phyloP scores from a whole-genome alignment of 352 stramenopile genomes.

The Phytophthora palmivora region DNA sequence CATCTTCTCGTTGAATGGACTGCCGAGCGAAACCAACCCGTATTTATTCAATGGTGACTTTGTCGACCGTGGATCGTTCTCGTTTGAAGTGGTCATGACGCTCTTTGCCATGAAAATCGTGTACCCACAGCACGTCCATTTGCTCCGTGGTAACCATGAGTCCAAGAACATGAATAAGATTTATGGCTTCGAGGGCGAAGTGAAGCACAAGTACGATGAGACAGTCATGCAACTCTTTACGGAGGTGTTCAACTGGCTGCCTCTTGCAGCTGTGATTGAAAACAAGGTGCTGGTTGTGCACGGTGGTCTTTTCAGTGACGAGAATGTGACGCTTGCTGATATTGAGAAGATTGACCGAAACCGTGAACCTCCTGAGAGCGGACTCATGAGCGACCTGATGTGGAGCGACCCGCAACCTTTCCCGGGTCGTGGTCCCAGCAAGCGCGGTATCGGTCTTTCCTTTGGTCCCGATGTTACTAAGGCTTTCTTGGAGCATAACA shows the following conservation, averaged over 20 bases:
- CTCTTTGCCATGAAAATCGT: slow-evolving; percentile 98
- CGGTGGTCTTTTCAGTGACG: slow-evolving; percentile 95
- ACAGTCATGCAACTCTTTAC: slow-evolving; percentile 99
- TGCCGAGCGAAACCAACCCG: slow-evolving; percentile 94
- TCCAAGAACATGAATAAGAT: slow-evolving; percentile 99
- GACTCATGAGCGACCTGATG: slow-evolving; percentile 92
- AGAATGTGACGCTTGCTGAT: slow-evolving; percentile 94
- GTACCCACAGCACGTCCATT: slow-evolving; percentile 93
- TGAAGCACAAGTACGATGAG: slow-evolving; percentile 99
- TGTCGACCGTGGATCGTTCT: slow-evolving; percentile 98
- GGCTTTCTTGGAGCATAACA: slow-evolving; percentile 96
- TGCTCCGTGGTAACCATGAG: slow-evolving; percentile 98
- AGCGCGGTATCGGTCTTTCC: slow-evolving; percentile 96
- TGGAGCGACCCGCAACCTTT: slow-evolving; percentile 98
- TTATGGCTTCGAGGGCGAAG: slow-evolving; percentile 99
- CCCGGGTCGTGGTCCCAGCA: slow-evolving; percentile 93
- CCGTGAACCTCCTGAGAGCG: slow-evolving; percentile 94
- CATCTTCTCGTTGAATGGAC: slow-evolving; percentile 99
- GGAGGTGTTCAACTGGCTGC: slow-evolving; percentile 98
- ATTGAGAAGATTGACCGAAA: slow-evolving; percentile 97
- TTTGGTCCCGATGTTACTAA: slow-evolving; percentile 99
- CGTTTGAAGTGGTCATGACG: slow-evolving; percentile 98
- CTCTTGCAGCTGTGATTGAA: slow-evolving; percentile 94
- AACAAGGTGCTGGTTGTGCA: slow-evolving; percentile 97
- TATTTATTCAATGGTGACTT: slow-evolving; percentile 99